Conservation (phyloP, 139 green algal genomes). For the Tetradesmus obliquus region DNA sequence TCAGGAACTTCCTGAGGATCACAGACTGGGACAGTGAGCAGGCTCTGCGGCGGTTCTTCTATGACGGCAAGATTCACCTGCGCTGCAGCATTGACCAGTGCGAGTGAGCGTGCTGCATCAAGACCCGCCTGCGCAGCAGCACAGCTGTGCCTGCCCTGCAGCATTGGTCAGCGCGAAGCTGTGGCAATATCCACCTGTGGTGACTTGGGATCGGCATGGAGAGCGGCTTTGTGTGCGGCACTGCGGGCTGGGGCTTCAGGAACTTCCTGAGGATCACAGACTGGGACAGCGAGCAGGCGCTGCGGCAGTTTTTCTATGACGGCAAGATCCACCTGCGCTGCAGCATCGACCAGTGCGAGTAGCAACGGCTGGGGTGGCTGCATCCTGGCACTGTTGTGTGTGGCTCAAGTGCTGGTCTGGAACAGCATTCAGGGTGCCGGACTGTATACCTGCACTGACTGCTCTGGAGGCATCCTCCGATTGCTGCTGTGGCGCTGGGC, state of each 20-base stretch:
- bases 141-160: too few species aligned
- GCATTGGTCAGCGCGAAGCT: too few species aligned
- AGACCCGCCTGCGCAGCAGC: too few species aligned
- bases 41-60: constrained; percentile 32
- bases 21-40: constrained; percentile 40
- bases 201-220: constrained; percentile 19
- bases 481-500: too few species aligned
- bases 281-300: constrained; percentile 21
- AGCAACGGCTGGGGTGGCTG: too few species aligned
- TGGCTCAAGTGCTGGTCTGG: too few species aligned
- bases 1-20: constrained; percentile 37
- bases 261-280: constrained; percentile 36
- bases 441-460: too few species aligned
- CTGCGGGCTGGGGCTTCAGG: constrained; percentile 34
- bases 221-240: constrained; percentile 31
- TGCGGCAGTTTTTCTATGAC: constrained; percentile 26
- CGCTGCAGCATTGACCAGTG: constrained; percentile 42
- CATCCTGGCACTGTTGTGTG: too few species aligned
- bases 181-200: too few species aligned
- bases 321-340: constrained; percentile 38
- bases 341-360: constrained; percentile 30
- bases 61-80: constrained; percentile 39
- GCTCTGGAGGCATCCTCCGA: too few species aligned
- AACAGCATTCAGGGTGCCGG: too few species aligned
- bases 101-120: neutral